Conservation (phyloP, 2,329 filamentous ascomycete species). For the Alternaria arbusti region DNA sequence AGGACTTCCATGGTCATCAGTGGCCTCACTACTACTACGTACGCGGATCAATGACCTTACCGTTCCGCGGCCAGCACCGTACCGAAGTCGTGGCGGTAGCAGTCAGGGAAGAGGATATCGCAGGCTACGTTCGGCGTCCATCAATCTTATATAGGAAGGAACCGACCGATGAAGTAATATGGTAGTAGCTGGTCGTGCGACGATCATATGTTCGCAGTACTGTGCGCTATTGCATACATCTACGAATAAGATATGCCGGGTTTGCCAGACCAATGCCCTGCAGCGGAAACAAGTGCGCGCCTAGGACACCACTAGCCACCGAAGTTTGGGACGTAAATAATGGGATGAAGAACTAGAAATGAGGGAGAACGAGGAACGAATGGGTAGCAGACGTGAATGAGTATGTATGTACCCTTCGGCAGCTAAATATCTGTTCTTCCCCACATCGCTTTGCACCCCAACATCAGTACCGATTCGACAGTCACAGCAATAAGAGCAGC, state of each 20-base stretch:
- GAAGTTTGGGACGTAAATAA: neutral
- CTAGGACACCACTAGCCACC: neutral
- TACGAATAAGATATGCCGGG: neutral
- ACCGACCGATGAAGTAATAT: neutral
- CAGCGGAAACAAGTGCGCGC: neutral
- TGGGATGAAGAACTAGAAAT: neutral
- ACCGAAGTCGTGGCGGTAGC: neutral
- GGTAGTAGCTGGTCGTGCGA: neutral
- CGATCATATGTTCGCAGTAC: neutral
- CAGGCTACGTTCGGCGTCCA: fast-evolving
- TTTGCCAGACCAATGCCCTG: neutral
- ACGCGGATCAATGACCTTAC: neutral
- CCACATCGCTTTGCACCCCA: neutral
- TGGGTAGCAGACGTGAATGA: neutral
- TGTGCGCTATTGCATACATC: neutral
- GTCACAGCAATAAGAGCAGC: neutral
- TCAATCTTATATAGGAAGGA: neutral
- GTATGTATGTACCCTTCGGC: fast-evolving
- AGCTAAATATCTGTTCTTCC: neutral
- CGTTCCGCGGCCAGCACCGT: neutral
- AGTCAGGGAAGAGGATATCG: too few species aligned
- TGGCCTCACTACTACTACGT: neutral
- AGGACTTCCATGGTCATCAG: neutral
- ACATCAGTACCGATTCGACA: neutral
- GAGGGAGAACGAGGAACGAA: neutral